Conservation (phyloP, 768 basidiomycete genomes). For the Trametes maxima region DNA sequence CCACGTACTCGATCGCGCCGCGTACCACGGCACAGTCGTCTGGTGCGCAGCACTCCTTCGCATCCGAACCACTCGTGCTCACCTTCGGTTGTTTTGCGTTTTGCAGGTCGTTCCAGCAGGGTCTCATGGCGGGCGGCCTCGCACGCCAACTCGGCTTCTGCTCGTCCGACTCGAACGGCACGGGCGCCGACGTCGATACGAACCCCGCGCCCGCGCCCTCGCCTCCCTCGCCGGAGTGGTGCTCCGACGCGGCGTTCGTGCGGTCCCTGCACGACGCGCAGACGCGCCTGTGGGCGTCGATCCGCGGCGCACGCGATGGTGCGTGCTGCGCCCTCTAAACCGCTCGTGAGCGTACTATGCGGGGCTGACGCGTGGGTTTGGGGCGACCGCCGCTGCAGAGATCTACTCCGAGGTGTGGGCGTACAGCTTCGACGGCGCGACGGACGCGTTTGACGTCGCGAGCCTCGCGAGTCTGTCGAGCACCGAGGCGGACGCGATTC, state of each 20-base stretch:
- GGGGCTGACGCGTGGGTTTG: too few species aligned
- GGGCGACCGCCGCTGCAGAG: too few species aligned
- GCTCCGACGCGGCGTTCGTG: constrained; percentile 38
- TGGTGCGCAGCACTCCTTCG: constrained; percentile 30
- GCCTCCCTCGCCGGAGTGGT: constrained; percentile 41
- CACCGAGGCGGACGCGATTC: constrained; percentile 47
- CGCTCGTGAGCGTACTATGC: too few species aligned
- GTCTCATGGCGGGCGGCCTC: constrained; percentile 46
- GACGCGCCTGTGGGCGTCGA: constrained; percentile 22
- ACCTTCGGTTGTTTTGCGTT: neutral
- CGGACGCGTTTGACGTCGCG: constrained; percentile 40
- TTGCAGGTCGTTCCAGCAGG: constrained; percentile 45
- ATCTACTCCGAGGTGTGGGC: constrained; percentile 47
- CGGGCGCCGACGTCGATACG: constrained; percentile 22
- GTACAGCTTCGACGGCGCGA: constrained; percentile 39
- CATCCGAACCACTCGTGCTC: neutral
- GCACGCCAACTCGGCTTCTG: constrained; percentile 23
- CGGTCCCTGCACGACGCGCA: constrained; percentile 39
- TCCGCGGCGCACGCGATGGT: constrained; percentile 23
- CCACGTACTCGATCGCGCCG: constrained; percentile 37
- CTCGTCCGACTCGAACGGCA: constrained; percentile 28
- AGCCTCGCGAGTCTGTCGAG: constrained; percentile 43
- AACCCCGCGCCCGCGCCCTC: constrained; percentile 1
- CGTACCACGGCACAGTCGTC: constrained; percentile 41
- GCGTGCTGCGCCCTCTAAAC: neutral